Evolutionary conservation across 441 rosid genomes (phyloP).

Genomic region (Erodium texanum): DNA sequence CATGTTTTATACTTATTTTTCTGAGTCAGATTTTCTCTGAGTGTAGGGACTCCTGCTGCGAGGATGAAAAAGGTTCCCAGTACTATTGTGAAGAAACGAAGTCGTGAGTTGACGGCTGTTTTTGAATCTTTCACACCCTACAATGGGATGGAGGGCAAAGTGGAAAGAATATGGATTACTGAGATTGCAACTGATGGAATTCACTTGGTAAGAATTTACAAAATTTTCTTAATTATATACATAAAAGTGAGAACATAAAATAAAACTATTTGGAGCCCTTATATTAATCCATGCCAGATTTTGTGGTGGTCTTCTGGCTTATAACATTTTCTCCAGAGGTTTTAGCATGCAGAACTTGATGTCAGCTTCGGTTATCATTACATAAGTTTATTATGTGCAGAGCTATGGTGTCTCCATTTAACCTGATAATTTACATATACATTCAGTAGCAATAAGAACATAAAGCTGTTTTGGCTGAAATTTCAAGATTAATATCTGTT

Average conservation of each 20-base stretch:
- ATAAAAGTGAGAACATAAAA: not conserved
- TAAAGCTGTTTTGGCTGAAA: not conserved
- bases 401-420: not conserved
- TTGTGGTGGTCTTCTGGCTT: not conserved
- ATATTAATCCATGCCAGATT: not conserved
- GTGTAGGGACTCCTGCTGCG: slow-evolving; percentile 87
- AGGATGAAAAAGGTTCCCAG: slow-evolving; percentile 95
- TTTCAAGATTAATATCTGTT: not conserved
- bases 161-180: slow-evolving; percentile 88
- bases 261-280: not conserved
- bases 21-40: slow-evolving; percentile 12
- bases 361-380: not conserved
- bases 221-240: not conserved
- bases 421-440: not conserved
- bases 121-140: slow-evolving; percentile 87
- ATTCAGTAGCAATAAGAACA: not conserved
- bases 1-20: slow-evolving; percentile 1
- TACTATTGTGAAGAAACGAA: slow-evolving; percentile 67
- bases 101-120: slow-evolving; percentile 76
- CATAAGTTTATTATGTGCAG: not conserved
- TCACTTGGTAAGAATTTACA: slow-evolving; percentile 59
- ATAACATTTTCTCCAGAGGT: not conserved
- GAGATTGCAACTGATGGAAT: slow-evolving; percentile 76
- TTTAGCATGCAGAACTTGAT: not conserved
- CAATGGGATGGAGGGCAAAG: slow-evolving; percentile 69